Conservation (phyloP, 768 basidiomycete genomes). For the Termitomyces sp. region DNA sequence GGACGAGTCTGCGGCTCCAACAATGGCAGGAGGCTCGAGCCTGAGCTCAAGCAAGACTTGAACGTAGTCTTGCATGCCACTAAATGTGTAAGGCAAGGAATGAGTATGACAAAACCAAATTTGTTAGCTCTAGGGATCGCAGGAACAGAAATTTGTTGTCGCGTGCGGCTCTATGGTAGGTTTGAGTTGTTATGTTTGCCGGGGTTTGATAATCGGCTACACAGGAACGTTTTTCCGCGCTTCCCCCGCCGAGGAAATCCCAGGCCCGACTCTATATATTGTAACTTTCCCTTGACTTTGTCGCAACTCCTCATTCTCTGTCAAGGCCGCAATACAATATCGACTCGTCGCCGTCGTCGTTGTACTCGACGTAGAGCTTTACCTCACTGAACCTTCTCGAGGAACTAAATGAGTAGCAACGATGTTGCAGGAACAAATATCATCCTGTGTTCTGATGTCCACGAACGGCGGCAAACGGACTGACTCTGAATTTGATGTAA, state of each 20-base stretch:
- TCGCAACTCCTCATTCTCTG: not conserved
- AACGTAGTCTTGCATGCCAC: too few relatives aligned
- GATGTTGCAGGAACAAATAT: too few relatives aligned
- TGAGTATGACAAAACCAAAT: too few relatives aligned
- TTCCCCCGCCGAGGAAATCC: slow-evolving; percentile 11
- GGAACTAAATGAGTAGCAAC: not conserved
- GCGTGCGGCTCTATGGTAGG: too few relatives aligned
- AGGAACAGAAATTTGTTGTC: too few relatives aligned
- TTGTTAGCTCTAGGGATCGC: too few relatives aligned
- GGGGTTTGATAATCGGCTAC: not conserved
- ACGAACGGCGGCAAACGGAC: not conserved
- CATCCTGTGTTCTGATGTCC: not conserved
- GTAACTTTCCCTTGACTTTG: not conserved
- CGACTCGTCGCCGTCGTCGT: not conserved
- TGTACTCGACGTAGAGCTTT: too few relatives aligned
- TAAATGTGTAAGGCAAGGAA: too few relatives aligned
- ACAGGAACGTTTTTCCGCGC: slow-evolving; percentile 7
- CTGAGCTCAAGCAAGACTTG: too few relatives aligned
- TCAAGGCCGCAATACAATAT: not conserved
- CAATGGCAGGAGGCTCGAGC: too few relatives aligned
- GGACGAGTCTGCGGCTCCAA: too few relatives aligned
- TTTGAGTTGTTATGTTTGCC: too few relatives aligned
- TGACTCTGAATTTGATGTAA: slow-evolving; percentile 4
- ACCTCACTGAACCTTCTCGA: not conserved
- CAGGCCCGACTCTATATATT: not conserved